Conservation (phyloP, 371 early-diverging fungal genomes). For the Thermomucor indicae-seudaticae region DNA sequence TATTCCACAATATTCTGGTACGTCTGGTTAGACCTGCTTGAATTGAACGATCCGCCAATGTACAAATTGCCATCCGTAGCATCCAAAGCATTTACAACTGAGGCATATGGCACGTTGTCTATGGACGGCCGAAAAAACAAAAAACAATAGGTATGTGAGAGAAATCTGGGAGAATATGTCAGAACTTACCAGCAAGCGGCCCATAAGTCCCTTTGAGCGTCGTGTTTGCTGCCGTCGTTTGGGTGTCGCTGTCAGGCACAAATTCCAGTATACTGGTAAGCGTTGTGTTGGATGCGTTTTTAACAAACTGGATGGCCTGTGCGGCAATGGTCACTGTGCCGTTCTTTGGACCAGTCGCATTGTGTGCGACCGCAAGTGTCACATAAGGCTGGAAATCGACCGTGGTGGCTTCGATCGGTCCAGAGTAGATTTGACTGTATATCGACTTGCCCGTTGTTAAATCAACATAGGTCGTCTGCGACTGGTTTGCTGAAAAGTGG, state of each 20-base stretch:
- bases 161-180: background rate
- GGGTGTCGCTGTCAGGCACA: constrained; percentile 5
- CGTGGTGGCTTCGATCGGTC: constrained; percentile 41
- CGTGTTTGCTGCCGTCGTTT: background rate
- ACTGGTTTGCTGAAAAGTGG: constrained; percentile 9
- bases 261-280: constrained; percentile 32
- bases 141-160: background rate
- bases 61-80: constrained; percentile 22
- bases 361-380: constrained; percentile 23
- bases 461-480: constrained; percentile 6
- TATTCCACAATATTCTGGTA: constrained; percentile 29
- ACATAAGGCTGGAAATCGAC: constrained; percentile 46
- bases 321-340: constrained; percentile 36
- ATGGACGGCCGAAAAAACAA: background rate
- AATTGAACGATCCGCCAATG: constrained; percentile 33
- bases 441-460: constrained; percentile 19
- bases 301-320: constrained; percentile 53
- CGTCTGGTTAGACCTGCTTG: constrained; percentile 6
- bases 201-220: constrained; percentile 4
- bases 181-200: constrained; percentile 6
- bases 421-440: constrained; percentile 39
- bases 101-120: constrained; percentile 39
- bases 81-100: constrained; percentile 35
- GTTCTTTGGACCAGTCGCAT: constrained; percentile 15
- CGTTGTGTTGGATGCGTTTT: constrained; percentile 28